Percentiles rank a stretch among this genome's conserved stretches.
Conservation (phyloP, 225 moss, liverwort and hornwort species). For the Straminergon stramineum region DNA sequence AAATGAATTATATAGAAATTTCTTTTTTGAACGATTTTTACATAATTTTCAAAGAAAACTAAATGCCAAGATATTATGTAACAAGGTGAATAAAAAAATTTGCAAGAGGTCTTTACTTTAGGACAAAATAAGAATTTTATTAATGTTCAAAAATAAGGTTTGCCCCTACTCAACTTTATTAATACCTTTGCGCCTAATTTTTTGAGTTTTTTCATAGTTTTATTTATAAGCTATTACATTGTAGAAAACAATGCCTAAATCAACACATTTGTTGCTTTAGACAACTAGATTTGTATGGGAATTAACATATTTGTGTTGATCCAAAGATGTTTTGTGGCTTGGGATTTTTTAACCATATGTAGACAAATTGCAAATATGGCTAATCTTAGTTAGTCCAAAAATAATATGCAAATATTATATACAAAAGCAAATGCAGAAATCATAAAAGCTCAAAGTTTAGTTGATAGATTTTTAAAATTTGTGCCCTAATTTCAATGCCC, state of each 20-base stretch:
- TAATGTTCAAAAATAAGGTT: not conserved
- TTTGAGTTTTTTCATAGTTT: not conserved
- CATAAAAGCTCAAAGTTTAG: not conserved
- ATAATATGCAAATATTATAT: not conserved
- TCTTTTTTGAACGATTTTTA: not conserved
- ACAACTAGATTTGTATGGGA: not conserved
- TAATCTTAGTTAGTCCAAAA: too few species aligned
- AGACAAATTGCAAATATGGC: not conserved
- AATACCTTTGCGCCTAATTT: not conserved
- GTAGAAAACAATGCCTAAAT: not conserved
- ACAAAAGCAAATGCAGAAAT: too few species aligned
- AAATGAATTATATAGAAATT: not conserved
- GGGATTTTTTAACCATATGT: not conserved
- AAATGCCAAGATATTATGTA: not conserved
- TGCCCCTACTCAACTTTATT: not conserved
- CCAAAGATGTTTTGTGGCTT: not conserved
- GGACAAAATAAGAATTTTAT: not conserved
- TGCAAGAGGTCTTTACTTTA: not conserved
- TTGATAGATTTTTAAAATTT: too few species aligned
- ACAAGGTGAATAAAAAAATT: not conserved
- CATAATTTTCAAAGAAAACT: rapidly evolving
- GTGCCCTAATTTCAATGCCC: not conserved
- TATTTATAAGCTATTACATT: not conserved
- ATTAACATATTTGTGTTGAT: not conserved
- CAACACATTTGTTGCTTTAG: not conserved